These are phyloP conservation scores for Leucocoprinus birnbaumii DNA, from an alignment of 768 basidiomycete species.

Conservation along the genomic window DNA sequence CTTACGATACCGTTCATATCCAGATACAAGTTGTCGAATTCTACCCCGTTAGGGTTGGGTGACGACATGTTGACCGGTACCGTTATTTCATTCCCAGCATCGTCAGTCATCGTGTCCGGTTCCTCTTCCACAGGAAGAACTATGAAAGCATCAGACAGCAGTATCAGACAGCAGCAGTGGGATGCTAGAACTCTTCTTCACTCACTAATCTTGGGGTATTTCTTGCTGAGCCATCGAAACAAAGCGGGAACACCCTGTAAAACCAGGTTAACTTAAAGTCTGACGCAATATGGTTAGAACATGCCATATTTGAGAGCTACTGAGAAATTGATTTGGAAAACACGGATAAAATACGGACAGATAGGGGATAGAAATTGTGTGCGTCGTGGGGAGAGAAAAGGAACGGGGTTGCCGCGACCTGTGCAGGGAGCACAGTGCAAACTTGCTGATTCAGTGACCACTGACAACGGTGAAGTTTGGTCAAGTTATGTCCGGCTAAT, in stretches of 20 bases:
- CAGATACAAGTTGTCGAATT: slow-evolving; percentile 95
- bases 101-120: slow-evolving; percentile 63
- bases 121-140: slow-evolving; percentile 84
- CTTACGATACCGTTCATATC: slow-evolving; percentile 99
- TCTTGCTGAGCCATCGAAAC: slow-evolving; percentile 98
- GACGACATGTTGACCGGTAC: slow-evolving; percentile 77
- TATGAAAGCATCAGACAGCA: slow-evolving; percentile 22
- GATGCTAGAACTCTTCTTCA: too few species aligned
- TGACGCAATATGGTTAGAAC: background rate
- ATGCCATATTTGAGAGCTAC: slow-evolving; percentile 10
- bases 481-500: background rate
- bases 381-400: background rate
- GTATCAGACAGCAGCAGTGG: background rate
- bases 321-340: background rate
- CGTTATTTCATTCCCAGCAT: slow-evolving; percentile 61
- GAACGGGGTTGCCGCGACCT: background rate
- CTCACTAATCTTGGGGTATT: slow-evolving; percentile 95
- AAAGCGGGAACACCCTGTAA: slow-evolving; percentile 96
- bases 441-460: slow-evolving; percentile 6
- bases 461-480: slow-evolving; percentile 3
- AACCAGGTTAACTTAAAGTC: slow-evolving; percentile 4
- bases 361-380: background rate
- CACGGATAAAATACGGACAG: background rate
- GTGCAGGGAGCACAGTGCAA: background rate
- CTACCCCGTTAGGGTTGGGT: slow-evolving; percentile 92